Evolutionary conservation across 768 basidiomycete species (phyloP).

Genomic region (Suillus decipiens): DNA sequence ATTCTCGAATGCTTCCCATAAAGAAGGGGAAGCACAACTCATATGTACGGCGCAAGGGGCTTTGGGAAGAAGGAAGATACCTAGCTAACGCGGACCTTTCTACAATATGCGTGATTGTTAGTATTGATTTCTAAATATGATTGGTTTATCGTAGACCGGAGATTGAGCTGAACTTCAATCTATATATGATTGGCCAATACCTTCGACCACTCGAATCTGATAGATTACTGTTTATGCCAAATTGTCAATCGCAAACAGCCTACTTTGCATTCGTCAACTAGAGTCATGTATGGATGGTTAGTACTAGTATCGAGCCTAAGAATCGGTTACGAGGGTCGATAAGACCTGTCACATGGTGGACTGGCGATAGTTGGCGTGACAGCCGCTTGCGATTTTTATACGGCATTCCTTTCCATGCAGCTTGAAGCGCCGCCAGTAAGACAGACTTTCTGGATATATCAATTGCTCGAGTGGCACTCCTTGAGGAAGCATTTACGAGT

Average conservation of each 20-base stretch:
- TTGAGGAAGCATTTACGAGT: constrained; percentile 70
- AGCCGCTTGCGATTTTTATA: constrained; percentile 97
- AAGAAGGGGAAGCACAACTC: neutral
- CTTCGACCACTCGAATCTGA: neutral
- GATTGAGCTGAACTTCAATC: neutral
- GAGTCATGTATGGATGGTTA: neutral
- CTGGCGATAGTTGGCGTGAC: constrained; percentile 52
- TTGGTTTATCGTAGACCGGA: neutral
- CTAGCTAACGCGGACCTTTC: neutral
- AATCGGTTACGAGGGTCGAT: neutral
- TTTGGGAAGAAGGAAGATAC: neutral
- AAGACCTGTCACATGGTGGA: neutral
- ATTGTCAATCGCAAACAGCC: neutral
- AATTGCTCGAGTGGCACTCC: constrained; percentile 73
- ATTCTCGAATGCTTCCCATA: neutral
- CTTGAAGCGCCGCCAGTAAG: constrained; percentile 72
- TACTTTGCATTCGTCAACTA: neutral
- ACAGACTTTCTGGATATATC: constrained; percentile 82
- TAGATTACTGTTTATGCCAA: neutral
- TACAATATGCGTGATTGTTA: neutral
- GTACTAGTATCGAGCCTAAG: neutral
- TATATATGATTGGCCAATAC: neutral
- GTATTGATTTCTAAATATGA: neutral
- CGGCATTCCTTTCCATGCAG: constrained; percentile 93
- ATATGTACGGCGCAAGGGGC: neutral